Conservation (phyloP, 148 eudicot species). For the Fallopia convolvulus region DNA sequence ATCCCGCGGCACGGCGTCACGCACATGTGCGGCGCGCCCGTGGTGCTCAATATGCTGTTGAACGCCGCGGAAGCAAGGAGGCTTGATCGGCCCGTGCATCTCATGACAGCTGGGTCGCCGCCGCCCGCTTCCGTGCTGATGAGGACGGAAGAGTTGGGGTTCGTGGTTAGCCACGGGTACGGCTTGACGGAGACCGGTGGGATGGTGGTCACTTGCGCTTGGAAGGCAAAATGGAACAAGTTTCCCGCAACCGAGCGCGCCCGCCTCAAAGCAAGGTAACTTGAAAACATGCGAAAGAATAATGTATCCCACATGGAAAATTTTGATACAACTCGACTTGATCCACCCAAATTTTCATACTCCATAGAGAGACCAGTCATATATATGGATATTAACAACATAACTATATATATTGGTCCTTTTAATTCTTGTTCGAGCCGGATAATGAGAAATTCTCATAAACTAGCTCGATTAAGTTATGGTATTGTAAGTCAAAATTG, state of each 20-base stretch:
- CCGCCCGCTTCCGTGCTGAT: slow-evolving; percentile 14
- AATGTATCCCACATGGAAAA: too few relatives aligned
- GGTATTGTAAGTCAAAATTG: too few relatives aligned
- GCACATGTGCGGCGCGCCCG: slow-evolving; percentile 50
- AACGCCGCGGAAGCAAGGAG: neutral
- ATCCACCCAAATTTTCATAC: too few relatives aligned
- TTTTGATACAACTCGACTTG: too few relatives aligned
- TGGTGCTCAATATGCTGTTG: slow-evolving; percentile 23
- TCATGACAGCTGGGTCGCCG: slow-evolving; percentile 15
- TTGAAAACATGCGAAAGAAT: too few relatives aligned
- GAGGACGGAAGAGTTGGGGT: slow-evolving; percentile 15
- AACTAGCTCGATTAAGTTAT: neutral
- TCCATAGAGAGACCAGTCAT: too few relatives aligned
- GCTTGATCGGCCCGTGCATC: slow-evolving; percentile 7
- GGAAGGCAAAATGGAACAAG: slow-evolving; percentile 15
- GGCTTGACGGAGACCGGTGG: slow-evolving; percentile 24
- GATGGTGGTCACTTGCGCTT: slow-evolving; percentile 8
- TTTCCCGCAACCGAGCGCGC: slow-evolving; percentile 10
- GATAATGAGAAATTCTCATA: too few relatives aligned
- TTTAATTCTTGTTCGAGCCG: too few relatives aligned
- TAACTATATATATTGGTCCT: too few relatives aligned
- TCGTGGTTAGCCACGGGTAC: slow-evolving; percentile 17
- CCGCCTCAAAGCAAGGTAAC: slow-evolving; percentile 4
- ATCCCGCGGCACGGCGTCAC: slow-evolving; percentile 29
- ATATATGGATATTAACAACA: too few relatives aligned